Conservation (phyloP, 176 grass and related monocot genomes). For the Alloteropsis semialata region DNA sequence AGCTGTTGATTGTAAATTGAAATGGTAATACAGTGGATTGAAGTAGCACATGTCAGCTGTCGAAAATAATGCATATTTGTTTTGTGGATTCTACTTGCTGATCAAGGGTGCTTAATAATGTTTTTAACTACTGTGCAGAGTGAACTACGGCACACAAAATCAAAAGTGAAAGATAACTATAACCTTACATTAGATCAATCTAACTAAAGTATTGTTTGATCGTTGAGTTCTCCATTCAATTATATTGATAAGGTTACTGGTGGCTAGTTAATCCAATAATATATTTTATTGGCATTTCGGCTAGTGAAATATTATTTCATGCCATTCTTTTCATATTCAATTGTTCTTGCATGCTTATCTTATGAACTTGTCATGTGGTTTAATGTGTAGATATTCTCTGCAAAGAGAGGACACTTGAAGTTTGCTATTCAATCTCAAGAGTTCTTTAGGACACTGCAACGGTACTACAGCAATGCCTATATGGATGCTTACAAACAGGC, state of each 20-base stretch:
- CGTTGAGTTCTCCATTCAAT: not conserved
- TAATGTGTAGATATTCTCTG: constrained; percentile 86
- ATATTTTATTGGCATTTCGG: not conserved
- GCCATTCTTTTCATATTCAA: not conserved
- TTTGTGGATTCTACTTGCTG: not conserved
- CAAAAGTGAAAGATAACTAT: not conserved
- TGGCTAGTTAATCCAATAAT: not conserved
- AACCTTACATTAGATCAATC: not conserved
- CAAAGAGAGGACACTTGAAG: constrained; percentile 83
- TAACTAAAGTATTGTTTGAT: not conserved
- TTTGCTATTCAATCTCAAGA: constrained; percentile 82
- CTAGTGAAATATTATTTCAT: not conserved
- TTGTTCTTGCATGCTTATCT: constrained; percentile 17
- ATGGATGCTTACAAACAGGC: constrained; percentile 97
- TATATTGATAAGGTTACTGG: not conserved
- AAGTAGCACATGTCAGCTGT: not conserved
- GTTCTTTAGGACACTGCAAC: constrained; percentile 89
- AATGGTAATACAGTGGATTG: not conserved
- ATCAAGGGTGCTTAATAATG: not conserved
- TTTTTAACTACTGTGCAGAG: not conserved
- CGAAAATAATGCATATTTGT: not conserved
- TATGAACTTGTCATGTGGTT: constrained; percentile 30
- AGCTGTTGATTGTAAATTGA: not conserved
- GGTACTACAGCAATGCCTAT: constrained; percentile 96
- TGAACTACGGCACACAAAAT: not conserved